Evolutionary conservation across 441 rosid species (phyloP), one percentile per base, ranked within the genome.

Genomic region (Erysimum pusillum): DNA sequence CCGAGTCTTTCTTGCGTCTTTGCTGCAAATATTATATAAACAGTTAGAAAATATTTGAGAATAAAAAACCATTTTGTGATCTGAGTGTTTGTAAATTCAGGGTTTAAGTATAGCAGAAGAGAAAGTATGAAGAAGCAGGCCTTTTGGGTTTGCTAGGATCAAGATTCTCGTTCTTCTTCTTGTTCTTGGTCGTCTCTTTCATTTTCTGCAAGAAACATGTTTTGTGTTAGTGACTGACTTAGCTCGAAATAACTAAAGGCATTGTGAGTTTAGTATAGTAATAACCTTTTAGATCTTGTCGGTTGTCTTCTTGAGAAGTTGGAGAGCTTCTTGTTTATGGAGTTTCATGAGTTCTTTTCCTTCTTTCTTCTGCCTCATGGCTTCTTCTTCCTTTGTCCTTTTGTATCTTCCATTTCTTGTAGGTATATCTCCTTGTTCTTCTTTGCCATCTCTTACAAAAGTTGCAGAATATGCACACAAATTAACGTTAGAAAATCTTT

Each of bases 91-190:
- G 22, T 63, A n/a, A n/a, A n/a, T n/a, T n/a, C n/a, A n/a, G n/a
- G 22, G 25, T 7, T 42, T n/a, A n/a, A 20, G n/a, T n/a, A n/a
- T n/a, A n/a, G n/a, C 93, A 83, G 89, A 91, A 93, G 76, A 92
- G 54, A 22, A 94, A 63, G 82, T 79, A 94, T 9, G 99, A 92
- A 41, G 96, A 86, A 31, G 98, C 94, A 6, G 99, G 98, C 84
- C 83, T 94, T 83, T 87, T 94, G 3, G 97, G 99, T 83, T 78
- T 92, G 87, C 86, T 92, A 4, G 98, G 97, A 56, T 94, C 99
- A 48, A 44, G 82, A 9, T 75, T 81, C 70, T 86, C 87, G 22
- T 67, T 66, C 79, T 87, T 85, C 83, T 86, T 85, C 86, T 92
- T 90, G 67, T 42, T 63, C 87, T 89, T 82, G 0, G 83, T 79